Conservation (phyloP, 2,329 filamentous ascomycete species). For the Nemania sp. region DNA sequence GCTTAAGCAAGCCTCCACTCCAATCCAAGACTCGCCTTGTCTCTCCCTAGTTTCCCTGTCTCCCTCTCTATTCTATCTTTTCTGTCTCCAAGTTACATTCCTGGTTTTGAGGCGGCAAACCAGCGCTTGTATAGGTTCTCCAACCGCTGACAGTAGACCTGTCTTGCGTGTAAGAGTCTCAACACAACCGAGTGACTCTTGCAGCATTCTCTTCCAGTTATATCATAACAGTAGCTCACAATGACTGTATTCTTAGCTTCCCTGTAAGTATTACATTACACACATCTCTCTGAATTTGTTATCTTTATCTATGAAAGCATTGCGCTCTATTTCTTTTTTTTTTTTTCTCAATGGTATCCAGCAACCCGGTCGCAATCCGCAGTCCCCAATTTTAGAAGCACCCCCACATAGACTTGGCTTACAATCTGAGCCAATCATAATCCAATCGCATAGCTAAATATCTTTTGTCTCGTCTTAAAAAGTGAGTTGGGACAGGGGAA, state of each 20-base stretch:
- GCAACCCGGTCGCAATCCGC: slow-evolving; percentile 5
- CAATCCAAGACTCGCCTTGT: background rate
- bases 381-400: background rate
- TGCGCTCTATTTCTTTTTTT: background rate
- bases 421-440: slow-evolving; percentile 18
- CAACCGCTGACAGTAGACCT: background rate
- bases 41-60: background rate
- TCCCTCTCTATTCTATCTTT: background rate
- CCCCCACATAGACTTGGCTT: background rate
- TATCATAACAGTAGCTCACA: slow-evolving; percentile 44
- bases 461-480: background rate
- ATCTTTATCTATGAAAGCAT: background rate
- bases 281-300: background rate
- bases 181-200: background rate
- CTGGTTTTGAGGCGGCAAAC: background rate
- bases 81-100: background rate
- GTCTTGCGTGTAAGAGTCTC: slow-evolving; percentile 8
- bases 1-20: slow-evolving; percentile 6
- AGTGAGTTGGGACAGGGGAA: background rate
- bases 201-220: background rate
- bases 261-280: slow-evolving; percentile 55
- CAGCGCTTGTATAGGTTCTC: background rate
- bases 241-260: slow-evolving; percentile 66
- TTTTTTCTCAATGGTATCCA: background rate
- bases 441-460: background rate